Evolutionary conservation across 768 basidiomycete genomes (phyloP), one percentile per base, ranked within the genome.

Genomic region (Suillus placidus): DNA sequence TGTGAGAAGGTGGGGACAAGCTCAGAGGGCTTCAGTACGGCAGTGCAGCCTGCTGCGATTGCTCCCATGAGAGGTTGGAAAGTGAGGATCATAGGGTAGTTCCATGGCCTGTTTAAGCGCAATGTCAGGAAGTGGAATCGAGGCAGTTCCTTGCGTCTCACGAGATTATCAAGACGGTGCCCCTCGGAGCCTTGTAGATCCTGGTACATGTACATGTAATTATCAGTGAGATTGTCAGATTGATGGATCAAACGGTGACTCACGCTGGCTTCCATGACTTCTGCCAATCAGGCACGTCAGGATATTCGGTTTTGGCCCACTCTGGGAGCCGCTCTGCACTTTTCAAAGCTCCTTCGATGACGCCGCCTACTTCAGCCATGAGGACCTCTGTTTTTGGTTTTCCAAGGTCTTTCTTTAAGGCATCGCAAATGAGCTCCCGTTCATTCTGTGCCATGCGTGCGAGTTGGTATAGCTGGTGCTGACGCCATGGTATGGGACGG

Each of bases 41-140:
- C 84, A n/a, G 87, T 82, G 70, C 88, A 90, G 0, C 92, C 92
- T 1, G 91, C 90, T 0, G 90, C 82, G 58, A 94, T 89, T 1
- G 92, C 92, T 5, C 91, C 91, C 60, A 84, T 80, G 26, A 89
- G 76, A 4, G 90, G 89, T 45, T 83, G 82, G 7, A 90, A 73
- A 6, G 71, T 79, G 38, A 89, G 80, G 12, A 85, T 76, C 60
- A 87, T 70, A 0, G 89, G 89, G 68, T 86, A 90, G 70, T 90
- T 90, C 87, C 88, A 90, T 2, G 88, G 88, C 20, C 88, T 89
- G 37, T 14, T 60, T 20, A 38, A 42, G 52, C 30, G 34, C 26
- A 9, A 54, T 47, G 63, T 34, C 12, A 32, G n/a, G 20, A 66
- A 16, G 5, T 8, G 16, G 2, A 34, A 34, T 68, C 18, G 2